phyloP scores from a whole-genome alignment of 768 basidiomycete genomes.

The Agaricus bisporus region DNA sequence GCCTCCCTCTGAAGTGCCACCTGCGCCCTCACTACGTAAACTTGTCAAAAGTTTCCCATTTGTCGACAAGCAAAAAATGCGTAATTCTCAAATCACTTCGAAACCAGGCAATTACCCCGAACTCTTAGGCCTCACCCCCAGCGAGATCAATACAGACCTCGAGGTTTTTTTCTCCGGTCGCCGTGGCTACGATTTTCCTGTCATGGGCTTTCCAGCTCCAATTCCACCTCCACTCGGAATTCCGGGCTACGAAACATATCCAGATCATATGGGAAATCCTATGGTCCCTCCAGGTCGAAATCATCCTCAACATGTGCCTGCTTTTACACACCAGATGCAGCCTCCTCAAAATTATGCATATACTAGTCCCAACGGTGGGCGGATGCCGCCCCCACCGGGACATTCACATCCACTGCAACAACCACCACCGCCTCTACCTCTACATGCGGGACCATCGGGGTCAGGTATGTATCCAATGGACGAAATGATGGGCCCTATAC shows the following conservation, averaged over 20 bases:
- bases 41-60: constrained; percentile 58
- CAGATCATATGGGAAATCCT: constrained; percentile 7
- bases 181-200: constrained; percentile 7
- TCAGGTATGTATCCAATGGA: constrained; percentile 3
- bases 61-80: constrained; percentile 17
- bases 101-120: constrained; percentile 36
- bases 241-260: constrained; percentile 4
- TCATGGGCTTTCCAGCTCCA: constrained; percentile 2
- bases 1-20: constrained; percentile 36
- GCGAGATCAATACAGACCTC: constrained; percentile 47
- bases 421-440: neutral
- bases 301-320: constrained; percentile 8
- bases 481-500: constrained; percentile 17
- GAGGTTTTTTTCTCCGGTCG: constrained; percentile 48
- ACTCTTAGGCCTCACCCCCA: constrained; percentile 38
- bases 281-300: constrained; percentile 9
- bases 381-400: constrained; percentile 7
- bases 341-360: constrained; percentile 4
- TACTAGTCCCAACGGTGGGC: neutral
- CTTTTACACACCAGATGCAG: constrained; percentile 5
- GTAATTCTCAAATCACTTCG: constrained; percentile 15
- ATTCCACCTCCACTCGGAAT: constrained; percentile 4
- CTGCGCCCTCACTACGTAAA: constrained; percentile 59
- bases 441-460: constrained; percentile 2
- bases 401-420: neutral